phyloP scores from a whole-genome alignment of 352 stramenopile genomes.

The Phytophthora niederhauseri region DNA sequence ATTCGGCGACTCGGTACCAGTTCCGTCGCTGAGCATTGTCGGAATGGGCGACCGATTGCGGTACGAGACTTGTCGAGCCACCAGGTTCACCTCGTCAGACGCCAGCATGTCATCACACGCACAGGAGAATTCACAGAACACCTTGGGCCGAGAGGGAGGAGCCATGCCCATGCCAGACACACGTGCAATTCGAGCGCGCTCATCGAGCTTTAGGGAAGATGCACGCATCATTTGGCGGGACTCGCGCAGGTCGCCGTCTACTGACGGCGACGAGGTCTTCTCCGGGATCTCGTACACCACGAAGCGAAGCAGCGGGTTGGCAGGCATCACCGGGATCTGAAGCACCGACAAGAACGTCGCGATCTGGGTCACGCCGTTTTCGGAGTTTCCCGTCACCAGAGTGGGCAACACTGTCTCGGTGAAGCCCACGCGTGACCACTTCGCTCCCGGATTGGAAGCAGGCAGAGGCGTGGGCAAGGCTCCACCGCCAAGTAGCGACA shows the following conservation, averaged over 20 bases:
- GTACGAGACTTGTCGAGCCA: conserved; percentile 61
- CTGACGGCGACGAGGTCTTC: conserved; percentile 31
- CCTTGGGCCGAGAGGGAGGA: conserved; percentile 59
- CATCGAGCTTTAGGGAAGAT: conserved; percentile 60
- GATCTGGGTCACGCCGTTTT: conserved; percentile 51
- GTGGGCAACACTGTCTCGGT: conserved; percentile 82
- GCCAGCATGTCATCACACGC: conserved; percentile 59
- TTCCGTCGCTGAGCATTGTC: conserved; percentile 39
- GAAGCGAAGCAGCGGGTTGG: conserved; percentile 75
- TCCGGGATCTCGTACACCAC: conserved; percentile 86
- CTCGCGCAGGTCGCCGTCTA: conserved; percentile 26
- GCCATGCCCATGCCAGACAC: conserved; percentile 68
- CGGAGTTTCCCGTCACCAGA: conserved; percentile 42
- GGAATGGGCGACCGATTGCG: conserved; percentile 38
- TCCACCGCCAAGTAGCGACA: conserved; percentile 41
- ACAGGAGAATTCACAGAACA: conserved; percentile 87
- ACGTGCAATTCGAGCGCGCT: conserved; percentile 54
- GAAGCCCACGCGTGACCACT: conserved; percentile 76
- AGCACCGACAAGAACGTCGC: conserved; percentile 82
- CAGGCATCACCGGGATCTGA: conserved; percentile 71
- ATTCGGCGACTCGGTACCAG: conserved; percentile 35
- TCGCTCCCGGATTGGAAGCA: conserved; percentile 34
- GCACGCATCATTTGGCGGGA: conserved; percentile 42
- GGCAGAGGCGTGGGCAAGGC: conserved; percentile 36
- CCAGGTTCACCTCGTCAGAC: conserved; percentile 61